Percentiles rank a stretch among this genome's conserved stretches.
Conservation (phyloP, 495 filamentous ascomycete genomes). For the Articulospora tetracladia region DNA sequence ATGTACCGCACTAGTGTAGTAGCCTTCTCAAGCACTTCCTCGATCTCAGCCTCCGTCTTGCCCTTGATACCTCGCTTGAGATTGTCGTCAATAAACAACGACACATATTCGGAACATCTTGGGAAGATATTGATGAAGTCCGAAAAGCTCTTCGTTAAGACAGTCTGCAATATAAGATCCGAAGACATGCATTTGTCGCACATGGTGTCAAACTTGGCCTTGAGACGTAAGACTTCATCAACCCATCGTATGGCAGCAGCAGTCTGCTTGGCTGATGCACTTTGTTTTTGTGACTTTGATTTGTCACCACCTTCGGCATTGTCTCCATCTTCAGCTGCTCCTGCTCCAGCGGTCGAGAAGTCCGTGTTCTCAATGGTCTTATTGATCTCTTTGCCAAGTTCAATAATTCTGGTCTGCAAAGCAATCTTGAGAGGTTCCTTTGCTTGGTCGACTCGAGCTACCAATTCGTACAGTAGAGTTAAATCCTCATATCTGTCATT, state of each 20-base stretch:
- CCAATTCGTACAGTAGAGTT: conserved; percentile 69
- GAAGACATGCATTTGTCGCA: conserved; percentile 64
- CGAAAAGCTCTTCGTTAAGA: conserved; percentile 77
- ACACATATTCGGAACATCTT: conserved; percentile 85
- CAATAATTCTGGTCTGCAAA: conserved; percentile 70
- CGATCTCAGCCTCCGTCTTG: conserved; percentile 89
- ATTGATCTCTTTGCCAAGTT: conserved; percentile 81
- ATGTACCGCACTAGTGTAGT: conserved; percentile 84
- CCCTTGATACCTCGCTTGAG: conserved; percentile 90
- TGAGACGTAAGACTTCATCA: conserved; percentile 78
- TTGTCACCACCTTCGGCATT: conserved; percentile 41
- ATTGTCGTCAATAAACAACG: conserved; percentile 95
- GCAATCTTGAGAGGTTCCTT: conserved; percentile 66
- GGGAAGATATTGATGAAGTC: conserved; percentile 87
- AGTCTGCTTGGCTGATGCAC: conserved; percentile 54
- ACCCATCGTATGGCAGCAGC: conserved; percentile 91
- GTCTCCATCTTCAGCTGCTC: conserved; percentile 24
- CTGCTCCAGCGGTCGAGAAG: conserved; percentile 20
- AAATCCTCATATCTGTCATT: conserved; percentile 78
- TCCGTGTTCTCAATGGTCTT: conserved; percentile 41
- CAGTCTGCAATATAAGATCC: conserved; percentile 75
- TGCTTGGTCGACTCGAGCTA: conserved; percentile 71
- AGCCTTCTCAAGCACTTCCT: conserved; percentile 82
- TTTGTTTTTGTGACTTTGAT: conserved; percentile 42
- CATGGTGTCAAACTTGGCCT: conserved; percentile 84